Conservation (phyloP, 75 land plant genomes). For the Pinus taeda region DNA sequence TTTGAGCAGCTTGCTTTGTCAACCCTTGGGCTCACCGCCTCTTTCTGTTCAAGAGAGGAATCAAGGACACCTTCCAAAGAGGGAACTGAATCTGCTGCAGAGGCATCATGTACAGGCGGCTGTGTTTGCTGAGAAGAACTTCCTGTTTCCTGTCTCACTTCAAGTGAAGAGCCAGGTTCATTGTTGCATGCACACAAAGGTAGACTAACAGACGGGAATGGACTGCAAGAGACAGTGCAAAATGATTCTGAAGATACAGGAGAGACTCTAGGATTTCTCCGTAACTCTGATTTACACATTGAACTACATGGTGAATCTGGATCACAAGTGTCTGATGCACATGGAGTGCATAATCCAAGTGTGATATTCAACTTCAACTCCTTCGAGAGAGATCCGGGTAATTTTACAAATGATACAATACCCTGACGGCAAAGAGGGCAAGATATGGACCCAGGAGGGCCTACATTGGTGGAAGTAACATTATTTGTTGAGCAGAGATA, state of each 20-base stretch:
- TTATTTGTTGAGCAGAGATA: conserved; percentile 77
- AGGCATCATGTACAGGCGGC: conserved; percentile 19
- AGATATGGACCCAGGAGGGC: conserved; percentile 71
- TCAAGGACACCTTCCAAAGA: conserved; percentile 6
- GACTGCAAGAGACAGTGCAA: conserved; percentile 68
- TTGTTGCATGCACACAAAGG: conserved; percentile 62
- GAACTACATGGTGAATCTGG: conserved; percentile 14
- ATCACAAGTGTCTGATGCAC: conserved; percentile 52
- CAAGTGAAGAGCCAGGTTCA: conserved; percentile 40
- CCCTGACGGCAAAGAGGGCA: conserved; percentile 83
- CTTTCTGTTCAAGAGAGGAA: conserved; percentile 32
- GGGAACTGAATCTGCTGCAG: conserved; percentile 5
- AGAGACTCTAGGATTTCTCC: conserved; percentile 46
- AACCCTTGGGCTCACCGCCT: conserved; percentile 35
- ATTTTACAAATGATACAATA: conserved; percentile 57
- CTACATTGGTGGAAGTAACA: conserved; percentile 33
- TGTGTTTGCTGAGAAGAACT: conserved; percentile 21
- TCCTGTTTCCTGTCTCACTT: conserved; percentile 25
- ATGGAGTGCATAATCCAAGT: conserved; percentile 60
- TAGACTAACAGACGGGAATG: conserved; percentile 62
- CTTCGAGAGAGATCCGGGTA: conserved; percentile 29
- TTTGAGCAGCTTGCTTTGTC: conserved; percentile 55
- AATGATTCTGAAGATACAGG: conserved; percentile 59
- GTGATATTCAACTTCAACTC: conserved; percentile 37
- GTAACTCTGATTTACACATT: conserved; percentile 24